phyloP scores from a whole-genome alignment of 352 stramenopile species.

The Pythium chondricola region DNA sequence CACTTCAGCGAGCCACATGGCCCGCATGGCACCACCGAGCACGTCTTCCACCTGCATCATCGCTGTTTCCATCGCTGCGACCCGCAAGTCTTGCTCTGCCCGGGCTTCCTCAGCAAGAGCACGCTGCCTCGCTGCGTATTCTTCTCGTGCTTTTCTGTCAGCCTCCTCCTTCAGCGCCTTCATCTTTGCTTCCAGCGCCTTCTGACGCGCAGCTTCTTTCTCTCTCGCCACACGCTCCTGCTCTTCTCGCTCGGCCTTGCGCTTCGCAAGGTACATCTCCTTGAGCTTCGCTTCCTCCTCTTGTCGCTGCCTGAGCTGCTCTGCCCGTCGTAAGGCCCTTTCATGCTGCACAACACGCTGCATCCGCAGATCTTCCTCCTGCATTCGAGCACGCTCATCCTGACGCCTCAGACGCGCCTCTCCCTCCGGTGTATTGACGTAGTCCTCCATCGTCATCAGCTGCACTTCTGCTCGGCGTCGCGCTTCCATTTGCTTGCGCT shows the following conservation, averaged over 20 bases:
- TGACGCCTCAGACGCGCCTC: conserved; percentile 37
- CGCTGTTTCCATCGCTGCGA: conserved; percentile 27
- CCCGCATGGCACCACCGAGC: conserved; percentile 24
- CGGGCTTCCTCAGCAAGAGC: conserved; percentile 32
- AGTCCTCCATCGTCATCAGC: conserved; percentile 58
- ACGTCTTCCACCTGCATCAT: conserved; percentile 53
- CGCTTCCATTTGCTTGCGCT: conserved; percentile 44
- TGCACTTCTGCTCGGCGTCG: conserved; percentile 34
- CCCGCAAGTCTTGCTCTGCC: conserved; percentile 26
- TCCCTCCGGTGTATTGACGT: conserved; percentile 44
- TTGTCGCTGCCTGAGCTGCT: conserved; percentile 26
- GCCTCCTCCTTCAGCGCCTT: conserved; percentile 54
- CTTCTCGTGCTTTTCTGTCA: conserved; percentile 42
- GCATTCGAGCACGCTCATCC: conserved; percentile 46
- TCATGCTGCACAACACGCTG: conserved; percentile 36
- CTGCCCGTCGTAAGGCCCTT: conserved; percentile 18
- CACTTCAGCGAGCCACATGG: conserved; percentile 28
- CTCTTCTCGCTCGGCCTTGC: conserved; percentile 31
- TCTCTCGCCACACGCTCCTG: conserved; percentile 34
- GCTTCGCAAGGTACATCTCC: conserved; percentile 49
- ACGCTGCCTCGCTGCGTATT: conserved; percentile 35
- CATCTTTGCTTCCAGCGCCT: conserved; percentile 47
- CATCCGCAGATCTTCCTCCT: conserved; percentile 50
- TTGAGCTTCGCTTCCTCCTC: conserved; percentile 42
- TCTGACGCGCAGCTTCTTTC: conserved; percentile 35